Evolutionary conservation across 371 early-diverging fungal species (phyloP).

Genomic region (Rhizopus delemar): DNA sequence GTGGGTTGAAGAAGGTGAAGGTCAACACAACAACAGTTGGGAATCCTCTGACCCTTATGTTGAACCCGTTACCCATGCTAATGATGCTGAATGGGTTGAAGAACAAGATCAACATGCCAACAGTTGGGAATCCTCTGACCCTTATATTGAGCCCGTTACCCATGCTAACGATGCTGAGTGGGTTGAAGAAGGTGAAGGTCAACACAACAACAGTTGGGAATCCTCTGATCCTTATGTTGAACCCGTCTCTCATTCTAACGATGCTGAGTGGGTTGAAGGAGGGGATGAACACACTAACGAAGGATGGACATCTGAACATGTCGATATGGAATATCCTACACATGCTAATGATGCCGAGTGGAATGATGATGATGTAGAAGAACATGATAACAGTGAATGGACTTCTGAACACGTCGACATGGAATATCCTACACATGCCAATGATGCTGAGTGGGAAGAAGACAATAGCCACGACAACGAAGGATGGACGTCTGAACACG

Average conservation of each 20-base stretch:
- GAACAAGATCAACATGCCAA: not conserved
- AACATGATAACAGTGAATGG: conserved; percentile 25
- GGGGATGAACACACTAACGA: not conserved
- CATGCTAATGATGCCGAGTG: too few species aligned
- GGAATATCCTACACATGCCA: not conserved
- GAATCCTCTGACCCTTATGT: not conserved
- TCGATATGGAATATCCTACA: not conserved
- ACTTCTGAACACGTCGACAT: conserved; percentile 14
- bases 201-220: conserved; percentile 17
- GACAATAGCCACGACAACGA: conserved; percentile 9
- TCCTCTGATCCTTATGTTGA: conserved; percentile 13
- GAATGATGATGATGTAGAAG: too few species aligned
- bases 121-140: conserved; percentile 2
- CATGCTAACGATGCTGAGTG: conserved; percentile 21
- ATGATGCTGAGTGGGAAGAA: conserved; percentile 9
- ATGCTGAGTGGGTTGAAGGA: conserved; percentile 23
- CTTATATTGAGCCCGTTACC: not conserved
- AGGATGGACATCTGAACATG: conserved; percentile 11
- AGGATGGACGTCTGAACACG: conserved; percentile 32
- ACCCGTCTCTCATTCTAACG: conserved; percentile 11
- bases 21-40: conserved; percentile 2
- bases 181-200: conserved; percentile 5
- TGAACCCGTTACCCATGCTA: conserved; percentile 2
- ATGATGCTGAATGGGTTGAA: conserved; percentile 13
- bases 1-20: conserved; percentile 18